Evolutionary conservation across 306 rosid species (phyloP).

Genomic region (Cercis canadensis): DNA sequence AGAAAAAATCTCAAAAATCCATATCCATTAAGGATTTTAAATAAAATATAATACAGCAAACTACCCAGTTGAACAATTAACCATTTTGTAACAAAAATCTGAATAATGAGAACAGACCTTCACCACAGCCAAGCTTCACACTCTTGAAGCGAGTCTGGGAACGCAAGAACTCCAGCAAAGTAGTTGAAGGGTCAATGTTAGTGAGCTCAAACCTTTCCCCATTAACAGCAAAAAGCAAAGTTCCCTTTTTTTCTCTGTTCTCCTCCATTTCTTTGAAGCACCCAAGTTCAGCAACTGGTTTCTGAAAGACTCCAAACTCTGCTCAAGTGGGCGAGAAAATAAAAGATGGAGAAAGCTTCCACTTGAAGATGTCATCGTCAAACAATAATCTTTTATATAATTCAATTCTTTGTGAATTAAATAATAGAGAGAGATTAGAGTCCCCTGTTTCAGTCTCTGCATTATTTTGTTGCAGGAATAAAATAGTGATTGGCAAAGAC

Average conservation of each 20-base stretch:
- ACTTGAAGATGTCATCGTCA: background rate
- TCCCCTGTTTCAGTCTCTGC: too few relatives aligned
- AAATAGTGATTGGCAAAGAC: too few relatives aligned
- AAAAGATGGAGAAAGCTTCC: background rate
- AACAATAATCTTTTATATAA: too few relatives aligned
- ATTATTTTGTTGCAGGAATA: too few relatives aligned
- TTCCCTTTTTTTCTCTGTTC: background rate
- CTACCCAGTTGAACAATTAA: background rate
- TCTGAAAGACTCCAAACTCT: background rate
- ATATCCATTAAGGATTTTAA: too few relatives aligned
- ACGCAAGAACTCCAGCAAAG: slow-evolving; percentile 62
- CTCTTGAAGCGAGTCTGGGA: slow-evolving; percentile 58
- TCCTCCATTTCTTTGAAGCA: background rate
- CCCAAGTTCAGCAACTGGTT: background rate
- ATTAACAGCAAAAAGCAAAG: slow-evolving; percentile 58
- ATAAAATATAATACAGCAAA: background rate
- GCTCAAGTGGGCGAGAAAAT: background rate
- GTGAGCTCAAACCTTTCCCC: slow-evolving; percentile 56
- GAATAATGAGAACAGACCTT: background rate
- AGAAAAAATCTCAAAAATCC: too few relatives aligned
- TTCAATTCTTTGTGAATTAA: too few relatives aligned
- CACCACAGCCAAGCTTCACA: background rate
- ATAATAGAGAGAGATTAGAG: too few relatives aligned
- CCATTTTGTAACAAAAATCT: background rate
- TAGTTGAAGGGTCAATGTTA: slow-evolving; percentile 52